A percentile compares a stretch with the other conserved stretches of the same genome.
Conservation (phyloP, 2,329 filamentous ascomycete species). For the Curvularia spicifera region DNA sequence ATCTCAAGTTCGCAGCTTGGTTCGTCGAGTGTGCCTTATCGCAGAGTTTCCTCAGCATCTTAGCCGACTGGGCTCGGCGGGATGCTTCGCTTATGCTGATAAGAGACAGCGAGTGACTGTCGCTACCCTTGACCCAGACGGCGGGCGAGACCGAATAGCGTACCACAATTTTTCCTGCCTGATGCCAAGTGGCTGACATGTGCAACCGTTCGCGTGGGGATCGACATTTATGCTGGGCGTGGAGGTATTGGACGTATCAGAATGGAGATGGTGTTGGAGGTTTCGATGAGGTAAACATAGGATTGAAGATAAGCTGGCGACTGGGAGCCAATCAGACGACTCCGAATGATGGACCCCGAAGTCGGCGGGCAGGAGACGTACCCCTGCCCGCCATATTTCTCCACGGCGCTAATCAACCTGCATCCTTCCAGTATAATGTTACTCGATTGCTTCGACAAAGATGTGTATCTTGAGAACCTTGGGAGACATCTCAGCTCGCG, state of each 20-base stretch:
- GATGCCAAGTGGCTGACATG: conserved; percentile 19
- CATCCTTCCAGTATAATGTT: conserved; percentile 9
- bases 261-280: conserved; percentile 23
- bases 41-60: conserved; percentile 9
- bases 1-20: conserved; percentile 16
- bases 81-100: conserved; percentile 29
- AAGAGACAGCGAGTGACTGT: conserved; percentile 19
- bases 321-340: conserved; percentile 20
- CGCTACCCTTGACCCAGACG: conserved; percentile 1
- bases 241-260: conserved; percentile 13
- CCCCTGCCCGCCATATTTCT: conserved; percentile 11
- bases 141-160: conserved; percentile 16
- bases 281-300: conserved; percentile 36
- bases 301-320: conserved; percentile 30
- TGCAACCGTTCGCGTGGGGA: conserved; percentile 1
- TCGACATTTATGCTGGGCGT: conserved; percentile 22
- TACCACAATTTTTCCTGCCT: conserved; percentile 10
- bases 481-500: neutral
- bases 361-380: conserved; percentile 12
- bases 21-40: conserved; percentile 10
- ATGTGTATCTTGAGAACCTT: neutral
- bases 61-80: conserved; percentile 17
- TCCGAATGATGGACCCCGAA: conserved; percentile 7
- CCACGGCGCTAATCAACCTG: conserved; percentile 18
- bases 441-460: conserved; percentile 27